Evolutionary conservation across 2,329 filamentous ascomycete genomes (phyloP).

Genomic region (Aspergillus fructus): DNA sequence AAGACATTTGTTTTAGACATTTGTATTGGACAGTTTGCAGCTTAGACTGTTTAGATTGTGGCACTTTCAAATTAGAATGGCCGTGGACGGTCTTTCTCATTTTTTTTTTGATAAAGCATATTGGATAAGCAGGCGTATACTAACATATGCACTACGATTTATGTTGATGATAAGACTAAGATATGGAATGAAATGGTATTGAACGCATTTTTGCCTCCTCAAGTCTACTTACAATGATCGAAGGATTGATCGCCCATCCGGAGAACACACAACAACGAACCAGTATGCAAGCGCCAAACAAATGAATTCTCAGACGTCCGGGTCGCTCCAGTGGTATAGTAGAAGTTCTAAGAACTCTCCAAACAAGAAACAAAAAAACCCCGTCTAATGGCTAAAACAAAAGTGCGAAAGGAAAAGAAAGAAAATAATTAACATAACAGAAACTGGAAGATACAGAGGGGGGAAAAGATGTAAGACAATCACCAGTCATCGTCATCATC

Average conservation of each 20-base stretch:
- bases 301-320: not conserved
- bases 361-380: constrained; percentile 5
- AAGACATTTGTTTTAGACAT: not conserved
- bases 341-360: constrained; percentile 7
- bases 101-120: no score
- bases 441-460: constrained; percentile 13
- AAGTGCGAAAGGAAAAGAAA: constrained; percentile 13
- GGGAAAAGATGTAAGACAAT: constrained; percentile 16
- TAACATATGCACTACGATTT: not conserved
- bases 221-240: not conserved
- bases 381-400: constrained; percentile 18
- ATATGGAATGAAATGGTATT: not conserved
- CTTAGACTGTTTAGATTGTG: no score
- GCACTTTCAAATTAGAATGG: no score
- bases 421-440: constrained; percentile 9
- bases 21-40: no score
- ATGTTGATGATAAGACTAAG: not conserved
- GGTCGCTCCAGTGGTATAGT: constrained; percentile 4
- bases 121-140: not conserved
- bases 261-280: not conserved
- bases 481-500: constrained; percentile 66
- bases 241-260: not conserved
- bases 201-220: constrained; percentile 2
- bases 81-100: no score
- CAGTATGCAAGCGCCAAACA: constrained; percentile 9